Percentiles rank a stretch among this genome's conserved stretches.
phyloP scores from a whole-genome alignment of 345 rosid species.

The Populus deltoides region DNA sequence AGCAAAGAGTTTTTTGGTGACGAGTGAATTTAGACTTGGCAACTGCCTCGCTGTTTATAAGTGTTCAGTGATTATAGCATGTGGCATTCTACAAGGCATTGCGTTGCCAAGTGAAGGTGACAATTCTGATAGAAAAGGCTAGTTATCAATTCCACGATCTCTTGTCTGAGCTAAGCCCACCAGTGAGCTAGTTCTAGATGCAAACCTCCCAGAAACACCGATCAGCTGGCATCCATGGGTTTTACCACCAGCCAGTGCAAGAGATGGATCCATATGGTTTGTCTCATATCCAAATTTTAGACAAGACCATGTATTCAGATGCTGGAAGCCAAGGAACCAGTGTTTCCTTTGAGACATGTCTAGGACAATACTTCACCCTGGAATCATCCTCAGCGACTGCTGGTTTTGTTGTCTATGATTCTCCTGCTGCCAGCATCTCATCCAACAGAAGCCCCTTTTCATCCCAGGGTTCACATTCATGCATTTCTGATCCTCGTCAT shows the following conservation, averaged over 20 bases:
- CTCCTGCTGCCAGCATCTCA: slow-evolving; percentile 65
- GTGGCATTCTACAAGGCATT: neutral
- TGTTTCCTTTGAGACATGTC: slow-evolving; percentile 41
- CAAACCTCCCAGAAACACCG: slow-evolving; percentile 65
- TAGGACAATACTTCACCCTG: slow-evolving; percentile 67
- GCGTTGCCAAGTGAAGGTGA: slow-evolving; percentile 1
- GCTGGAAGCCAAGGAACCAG: slow-evolving; percentile 47
- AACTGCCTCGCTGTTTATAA: neutral
- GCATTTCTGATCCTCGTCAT: slow-evolving; percentile 61
- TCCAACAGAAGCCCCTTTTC: slow-evolving; percentile 70
- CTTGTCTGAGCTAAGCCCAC: slow-evolving; percentile 1
- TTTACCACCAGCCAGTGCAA: slow-evolving; percentile 48
- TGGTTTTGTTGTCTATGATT: slow-evolving; percentile 45
- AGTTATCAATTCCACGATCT: neutral
- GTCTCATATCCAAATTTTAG: slow-evolving; percentile 46
- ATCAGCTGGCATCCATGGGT: slow-evolving; percentile 48
- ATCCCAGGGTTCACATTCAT: slow-evolving; percentile 81
- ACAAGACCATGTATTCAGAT: slow-evolving; percentile 48
- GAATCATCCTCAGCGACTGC: slow-evolving; percentile 68
- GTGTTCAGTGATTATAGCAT: neutral
- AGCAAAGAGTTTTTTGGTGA: neutral
- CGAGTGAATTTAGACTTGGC: neutral
- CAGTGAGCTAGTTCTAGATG: slow-evolving; percentile 38
- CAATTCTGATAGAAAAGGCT: slow-evolving; percentile 1
- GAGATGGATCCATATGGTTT: slow-evolving; percentile 45